Base-by-base conservation (phyloP, 192 early-diverging fungal genomes). In the Podila minutissima region DNA sequence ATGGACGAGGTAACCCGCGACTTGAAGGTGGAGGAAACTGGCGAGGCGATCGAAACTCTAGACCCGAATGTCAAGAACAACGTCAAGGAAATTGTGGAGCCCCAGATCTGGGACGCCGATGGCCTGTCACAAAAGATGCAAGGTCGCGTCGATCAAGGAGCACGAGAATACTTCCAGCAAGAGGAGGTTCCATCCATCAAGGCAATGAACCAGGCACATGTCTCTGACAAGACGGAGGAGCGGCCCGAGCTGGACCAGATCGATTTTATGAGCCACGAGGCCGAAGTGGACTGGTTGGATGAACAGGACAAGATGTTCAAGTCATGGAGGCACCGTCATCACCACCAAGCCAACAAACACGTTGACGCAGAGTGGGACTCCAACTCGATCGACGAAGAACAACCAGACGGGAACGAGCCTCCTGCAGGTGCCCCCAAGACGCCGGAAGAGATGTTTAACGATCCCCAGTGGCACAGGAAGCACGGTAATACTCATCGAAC, bases 31-130 rank as follows among this genome's bases (percentile, higher is more conserved):
- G 62, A 69, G 35, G 41, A 48, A 15, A 5, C 9, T 2, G 61
- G 60, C 3, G 20, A 17, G 20, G 51, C 26, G 8, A 66, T 41
- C 6, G 26, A 22, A 31, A 64, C 15, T 7, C 0, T 4, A 13
- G 74, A 75, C 28, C 74, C 74, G 33, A 75, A 75, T 10, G 74
- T 75, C 1, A 38, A 20, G n/a, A 62, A 69, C n/a, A 69, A 64
- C 12, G 46, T 50, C 11, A 28, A 35, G 0, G 74, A 75, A 55
- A 20, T 35, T 4, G 35, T 64, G 1, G 66, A 37, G 29, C 51
- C 66, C 7, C 53, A 64, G 17, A 62, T 75, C 53, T 75, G 74
- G 74, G 66, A 75, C 59, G 74, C 74, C 4, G 61, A 63, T 31
- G 74, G 65, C 3, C 37, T 20, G 4, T 38, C 67, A 5, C 66